These are phyloP conservation scores for Leccinum truebloodii DNA, from an alignment of 768 basidiomycete species.

Conservation along the genomic window DNA sequence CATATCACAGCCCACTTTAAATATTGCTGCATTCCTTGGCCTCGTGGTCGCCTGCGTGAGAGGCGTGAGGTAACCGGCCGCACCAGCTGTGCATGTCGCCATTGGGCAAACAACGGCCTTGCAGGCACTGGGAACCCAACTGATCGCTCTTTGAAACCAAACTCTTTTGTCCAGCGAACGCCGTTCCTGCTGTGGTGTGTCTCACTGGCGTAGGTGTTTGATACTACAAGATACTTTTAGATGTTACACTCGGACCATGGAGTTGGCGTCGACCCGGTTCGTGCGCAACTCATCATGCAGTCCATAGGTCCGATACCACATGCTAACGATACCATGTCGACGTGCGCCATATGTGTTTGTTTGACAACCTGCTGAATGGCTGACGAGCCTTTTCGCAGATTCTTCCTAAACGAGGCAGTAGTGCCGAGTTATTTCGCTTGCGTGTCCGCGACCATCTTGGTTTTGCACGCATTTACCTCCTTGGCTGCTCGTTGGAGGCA, in stretches of 20 bases:
- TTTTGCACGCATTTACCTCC: not conserved
- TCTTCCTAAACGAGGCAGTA: not conserved
- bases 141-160: not conserved
- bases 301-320: not conserved
- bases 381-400: not conserved
- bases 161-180: not conserved
- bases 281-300: not conserved
- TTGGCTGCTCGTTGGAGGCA: too few relatives aligned
- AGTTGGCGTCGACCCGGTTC: not conserved
- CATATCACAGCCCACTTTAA: not conserved
- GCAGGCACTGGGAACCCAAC: not conserved
- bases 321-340: not conserved
- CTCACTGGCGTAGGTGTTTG: not conserved
- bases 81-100: not conserved
- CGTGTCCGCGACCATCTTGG: not conserved
- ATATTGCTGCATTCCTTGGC: not conserved
- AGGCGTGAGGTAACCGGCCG: not conserved
- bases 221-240: not conserved
- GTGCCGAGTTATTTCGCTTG: constrained; percentile 1
- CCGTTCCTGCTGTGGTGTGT: not conserved
- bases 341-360: not conserved
- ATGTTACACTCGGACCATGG: not conserved
- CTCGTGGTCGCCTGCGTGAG: not conserved
- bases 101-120: not conserved
- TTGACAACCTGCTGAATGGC: not conserved